Conservation (phyloP, 257 asterid species). For the Cynanchum wilfordii region DNA sequence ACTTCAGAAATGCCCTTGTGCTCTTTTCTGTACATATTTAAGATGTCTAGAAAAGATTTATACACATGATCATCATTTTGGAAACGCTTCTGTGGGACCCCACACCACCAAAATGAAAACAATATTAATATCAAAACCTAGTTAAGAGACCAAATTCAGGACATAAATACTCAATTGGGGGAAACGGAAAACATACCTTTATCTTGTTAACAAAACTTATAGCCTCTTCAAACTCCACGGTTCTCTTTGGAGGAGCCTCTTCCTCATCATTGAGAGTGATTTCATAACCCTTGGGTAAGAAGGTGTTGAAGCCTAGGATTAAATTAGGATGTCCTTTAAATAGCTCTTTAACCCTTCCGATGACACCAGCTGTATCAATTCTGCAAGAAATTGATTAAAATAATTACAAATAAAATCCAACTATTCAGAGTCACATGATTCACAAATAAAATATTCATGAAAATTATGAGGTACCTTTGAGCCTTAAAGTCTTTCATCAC, state of each 20-base stretch:
- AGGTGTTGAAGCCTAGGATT: slow-evolving; percentile 95
- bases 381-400: slow-evolving; percentile 40
- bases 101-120: slow-evolving; percentile 1
- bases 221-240: slow-evolving; percentile 95
- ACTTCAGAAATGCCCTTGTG: slow-evolving; percentile 93
- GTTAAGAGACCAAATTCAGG: not conserved
- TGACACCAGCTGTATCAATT: slow-evolving; percentile 90
- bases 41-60: slow-evolving; percentile 91
- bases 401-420: slow-evolving; percentile 11
- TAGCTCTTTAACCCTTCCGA: slow-evolving; percentile 85
- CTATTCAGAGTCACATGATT: not conserved
- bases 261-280: slow-evolving; percentile 84
- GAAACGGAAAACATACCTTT: slow-evolving; percentile 47
- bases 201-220: slow-evolving; percentile 93
- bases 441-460: not conserved
- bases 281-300: slow-evolving; percentile 96
- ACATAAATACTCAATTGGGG: not conserved
- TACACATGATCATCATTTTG: slow-evolving; percentile 87
- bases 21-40: slow-evolving; percentile 95
- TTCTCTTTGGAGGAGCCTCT: slow-evolving; percentile 81
- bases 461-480: slow-evolving; percentile 57
- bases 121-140: slow-evolving; percentile 11
- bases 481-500: slow-evolving; percentile 99
- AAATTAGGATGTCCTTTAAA: slow-evolving; percentile 88
- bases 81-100: slow-evolving; percentile 74